Conservation (phyloP, 495 filamentous ascomycete species). For the Cercophora scortea region DNA sequence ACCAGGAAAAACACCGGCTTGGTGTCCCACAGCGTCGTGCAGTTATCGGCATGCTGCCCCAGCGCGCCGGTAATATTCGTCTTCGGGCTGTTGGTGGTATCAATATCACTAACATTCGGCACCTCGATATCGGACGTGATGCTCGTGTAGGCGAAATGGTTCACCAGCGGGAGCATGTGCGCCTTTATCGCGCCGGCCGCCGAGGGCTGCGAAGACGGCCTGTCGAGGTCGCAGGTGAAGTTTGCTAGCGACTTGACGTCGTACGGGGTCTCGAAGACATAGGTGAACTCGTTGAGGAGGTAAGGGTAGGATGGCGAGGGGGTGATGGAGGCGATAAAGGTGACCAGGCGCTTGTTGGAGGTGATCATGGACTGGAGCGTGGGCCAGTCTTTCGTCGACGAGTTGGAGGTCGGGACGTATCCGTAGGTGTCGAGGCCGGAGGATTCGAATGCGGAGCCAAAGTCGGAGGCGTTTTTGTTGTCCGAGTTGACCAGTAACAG, state of each 20-base stretch:
- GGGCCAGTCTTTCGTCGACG: constrained; percentile 50
- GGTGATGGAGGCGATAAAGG: constrained; percentile 53
- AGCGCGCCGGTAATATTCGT: constrained; percentile 45
- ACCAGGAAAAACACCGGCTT: constrained; percentile 55
- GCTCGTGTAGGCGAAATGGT: constrained; percentile 62
- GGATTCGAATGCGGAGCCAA: constrained; percentile 45
- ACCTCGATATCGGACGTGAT: constrained; percentile 49
- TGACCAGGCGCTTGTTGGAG: constrained; percentile 51
- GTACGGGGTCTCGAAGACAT: constrained; percentile 67
- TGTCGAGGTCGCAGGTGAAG: constrained; percentile 57
- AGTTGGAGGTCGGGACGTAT: constrained; percentile 43
- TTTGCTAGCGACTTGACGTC: constrained; percentile 44
- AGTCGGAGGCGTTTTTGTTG: constrained; percentile 36
- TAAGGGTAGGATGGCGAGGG: constrained; percentile 43
- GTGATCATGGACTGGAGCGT: constrained; percentile 55
- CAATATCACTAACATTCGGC: constrained; percentile 46
- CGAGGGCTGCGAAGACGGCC: constrained; percentile 39
- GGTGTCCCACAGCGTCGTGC: constrained; percentile 43
- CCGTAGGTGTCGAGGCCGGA: constrained; percentile 52
- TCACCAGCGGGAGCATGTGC: constrained; percentile 52
- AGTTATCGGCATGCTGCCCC: constrained; percentile 47
- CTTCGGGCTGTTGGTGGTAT: constrained; percentile 46
- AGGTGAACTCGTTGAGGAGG: constrained; percentile 60
- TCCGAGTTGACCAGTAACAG: constrained; percentile 64
- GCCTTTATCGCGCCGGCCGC: constrained; percentile 36